Conservation (phyloP, 2,329 filamentous ascomycete genomes). For the Setomelanomma holmii region DNA sequence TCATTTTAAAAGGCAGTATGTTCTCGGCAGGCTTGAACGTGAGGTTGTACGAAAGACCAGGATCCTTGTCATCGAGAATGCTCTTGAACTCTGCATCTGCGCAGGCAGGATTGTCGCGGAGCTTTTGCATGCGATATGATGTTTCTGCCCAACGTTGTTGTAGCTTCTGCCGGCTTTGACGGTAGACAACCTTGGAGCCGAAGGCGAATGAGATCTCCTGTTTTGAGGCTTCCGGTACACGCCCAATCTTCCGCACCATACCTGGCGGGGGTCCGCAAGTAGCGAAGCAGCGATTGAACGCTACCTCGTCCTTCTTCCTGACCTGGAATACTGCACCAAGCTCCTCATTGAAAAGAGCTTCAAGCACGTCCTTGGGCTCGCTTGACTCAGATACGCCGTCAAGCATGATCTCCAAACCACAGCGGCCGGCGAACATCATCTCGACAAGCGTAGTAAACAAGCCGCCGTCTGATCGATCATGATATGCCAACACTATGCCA, state of each 20-base stretch:
- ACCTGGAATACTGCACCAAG: conserved; percentile 96
- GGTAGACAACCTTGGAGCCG: conserved; percentile 71
- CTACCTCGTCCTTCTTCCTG: conserved; percentile 79
- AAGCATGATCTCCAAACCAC: conserved; percentile 83
- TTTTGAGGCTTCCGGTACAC: conserved; percentile 71
- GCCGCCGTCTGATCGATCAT: conserved; percentile 93
- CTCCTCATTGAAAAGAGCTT: conserved; percentile 93
- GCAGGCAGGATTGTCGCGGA: conserved; percentile 86
- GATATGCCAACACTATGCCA: conserved; percentile 85
- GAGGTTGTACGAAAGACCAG: conserved; percentile 84
- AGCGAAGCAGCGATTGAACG: conserved; percentile 89
- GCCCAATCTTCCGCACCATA: conserved; percentile 83
- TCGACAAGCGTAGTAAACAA: conserved; percentile 89
- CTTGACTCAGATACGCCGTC: conserved; percentile 72
- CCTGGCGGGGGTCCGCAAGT: conserved; percentile 85
- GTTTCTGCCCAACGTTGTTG: conserved; percentile 90
- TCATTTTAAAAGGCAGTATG: conserved; percentile 72
- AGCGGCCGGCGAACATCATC: conserved; percentile 98
- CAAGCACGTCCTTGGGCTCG: conserved; percentile 69
- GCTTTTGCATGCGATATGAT: conserved; percentile 87
- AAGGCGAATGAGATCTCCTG: conserved; percentile 81
- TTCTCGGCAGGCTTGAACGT: conserved; percentile 81
- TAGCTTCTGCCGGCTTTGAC: conserved; percentile 72
- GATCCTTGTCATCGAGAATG: conserved; percentile 77
- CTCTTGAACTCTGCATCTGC: conserved; percentile 83